A percentile compares a stretch with the other conserved stretches of the same genome.
Conservation (phyloP, 2,329 filamentous ascomycete genomes). For the Venturia carpophila region DNA sequence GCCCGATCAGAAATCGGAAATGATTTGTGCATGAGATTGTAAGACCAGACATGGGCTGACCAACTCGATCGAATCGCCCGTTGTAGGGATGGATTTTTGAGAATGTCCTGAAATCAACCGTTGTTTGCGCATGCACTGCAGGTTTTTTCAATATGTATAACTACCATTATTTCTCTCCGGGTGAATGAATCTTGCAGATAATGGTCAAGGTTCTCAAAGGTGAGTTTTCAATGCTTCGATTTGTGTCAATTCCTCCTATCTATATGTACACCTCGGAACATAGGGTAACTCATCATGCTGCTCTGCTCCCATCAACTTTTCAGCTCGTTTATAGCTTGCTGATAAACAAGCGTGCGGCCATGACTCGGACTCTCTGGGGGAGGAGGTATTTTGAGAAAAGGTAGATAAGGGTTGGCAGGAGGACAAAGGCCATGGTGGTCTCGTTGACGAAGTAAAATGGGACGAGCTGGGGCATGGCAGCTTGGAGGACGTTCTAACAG, state of each 20-base stretch:
- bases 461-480: constrained; percentile 39
- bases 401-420: constrained; percentile 37
- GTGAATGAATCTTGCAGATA: too few species aligned
- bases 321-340: constrained; percentile 35
- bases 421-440: constrained; percentile 35
- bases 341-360: constrained; percentile 37
- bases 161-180: background rate
- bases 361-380: constrained; percentile 35
- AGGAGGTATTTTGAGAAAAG: constrained; percentile 38
- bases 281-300: constrained; percentile 11
- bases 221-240: constrained; percentile 9
- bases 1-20: background rate
- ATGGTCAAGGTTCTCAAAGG: background rate
- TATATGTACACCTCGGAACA: constrained; percentile 17
- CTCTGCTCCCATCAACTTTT: background rate
- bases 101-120: background rate
- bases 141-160: background rate
- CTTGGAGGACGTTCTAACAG: constrained; percentile 32
- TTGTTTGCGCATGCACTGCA: background rate
- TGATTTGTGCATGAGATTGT: background rate
- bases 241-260: constrained; percentile 4
- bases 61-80: background rate
- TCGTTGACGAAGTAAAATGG: constrained; percentile 42
- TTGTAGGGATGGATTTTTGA: background rate
- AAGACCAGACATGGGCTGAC: background rate